Base-by-base conservation (phyloP, 2,329 filamentous ascomycete species). In the Monosporascus sp. region DNA sequence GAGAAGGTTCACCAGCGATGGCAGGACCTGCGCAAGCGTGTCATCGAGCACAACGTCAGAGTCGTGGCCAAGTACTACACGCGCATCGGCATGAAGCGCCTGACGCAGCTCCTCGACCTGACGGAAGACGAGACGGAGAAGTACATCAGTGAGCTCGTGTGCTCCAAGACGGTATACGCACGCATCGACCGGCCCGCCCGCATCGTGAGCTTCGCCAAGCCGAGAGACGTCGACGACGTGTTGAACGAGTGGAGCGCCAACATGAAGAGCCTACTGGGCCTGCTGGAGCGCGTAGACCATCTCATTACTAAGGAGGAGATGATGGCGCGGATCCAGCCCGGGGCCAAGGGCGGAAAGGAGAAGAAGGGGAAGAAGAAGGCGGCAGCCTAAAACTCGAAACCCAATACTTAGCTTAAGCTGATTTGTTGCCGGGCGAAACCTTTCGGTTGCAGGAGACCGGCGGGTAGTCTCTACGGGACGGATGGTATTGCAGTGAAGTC, bases 241-340 rank as follows among this genome's bases (percentile, higher is more conserved):
- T 77, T 99, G 67, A 99, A 99, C 68, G 94, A 99, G 74, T 99
- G 94, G 94, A 96, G 91, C 70, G 87, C 89, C 66, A 96, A 97
- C 73, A 97, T 96, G 90, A 96, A 94, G 86, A 92, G 87, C 67
- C 74, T 96, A 64, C 74, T 96, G 60, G 90, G 90, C 11, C 75
- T 93, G 52, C 69, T 96, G 67, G 91, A 96, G 79, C 82, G 91
- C 58, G 95, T 99, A 57, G 94, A 99, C 69, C 94, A 99, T 72
- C 79, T 99, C 65, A 99, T 99, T 67, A 99, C 95, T 52, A 97
- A 97, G 80, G 94, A 99, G 75, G 94, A 99, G 80, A 99, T 99
- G 94, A 99, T 99, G 94, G 94, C 94, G 41, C 83, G 92, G 55
- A 97, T 99, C 65, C 87, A 94, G 72, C 90, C 90, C 6, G 78